These are phyloP conservation scores for Gnetum montanum DNA, from an alignment of 75 land plant genomes.

Conservation along the genomic window DNA sequence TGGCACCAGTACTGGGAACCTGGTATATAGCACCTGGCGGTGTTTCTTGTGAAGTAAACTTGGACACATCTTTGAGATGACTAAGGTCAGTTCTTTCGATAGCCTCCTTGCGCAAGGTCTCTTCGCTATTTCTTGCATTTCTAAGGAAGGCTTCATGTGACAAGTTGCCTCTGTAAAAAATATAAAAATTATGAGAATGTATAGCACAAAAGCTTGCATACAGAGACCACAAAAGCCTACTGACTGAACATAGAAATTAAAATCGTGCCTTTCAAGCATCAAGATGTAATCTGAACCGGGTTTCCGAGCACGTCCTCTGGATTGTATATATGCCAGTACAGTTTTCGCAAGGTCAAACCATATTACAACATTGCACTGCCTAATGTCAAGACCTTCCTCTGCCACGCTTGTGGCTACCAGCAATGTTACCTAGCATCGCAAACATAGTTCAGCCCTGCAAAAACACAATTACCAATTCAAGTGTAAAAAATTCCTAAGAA, in stretches of 20 bases:
- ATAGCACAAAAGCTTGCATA: too few species aligned
- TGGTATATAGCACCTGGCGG: conserved; percentile 65
- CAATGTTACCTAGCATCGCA: conserved; percentile 60
- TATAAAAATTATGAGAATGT: not conserved
- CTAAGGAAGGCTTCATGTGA: conserved; percentile 19
- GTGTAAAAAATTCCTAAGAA: not conserved
- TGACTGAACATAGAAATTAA: not conserved
- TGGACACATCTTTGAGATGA: conserved; percentile 51
- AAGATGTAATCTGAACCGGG: conserved; percentile 98
- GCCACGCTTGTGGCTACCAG: conserved; percentile 99
- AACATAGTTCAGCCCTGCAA: not conserved
- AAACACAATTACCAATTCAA: not conserved
- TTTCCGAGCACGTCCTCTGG: conserved; percentile 96
- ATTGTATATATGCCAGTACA: conserved; percentile 96
- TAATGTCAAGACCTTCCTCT: conserved; percentile 96
- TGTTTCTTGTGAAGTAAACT: conserved; percentile 34
- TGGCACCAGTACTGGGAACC: conserved; percentile 68
- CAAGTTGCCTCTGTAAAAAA: conserved; percentile 9
- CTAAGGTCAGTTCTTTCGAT: conserved; percentile 87
- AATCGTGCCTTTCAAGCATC: conserved; percentile 76
- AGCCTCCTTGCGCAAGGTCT: conserved; percentile 89
- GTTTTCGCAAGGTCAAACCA: conserved; percentile 99
- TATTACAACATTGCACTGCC: conserved; percentile 99
- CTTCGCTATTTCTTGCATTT: conserved; percentile 77
- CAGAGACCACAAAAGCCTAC: too few species aligned